Percentiles rank a stretch among this genome's conserved stretches.
Conservation (phyloP, 208 protist species). For the Leishmania aethiopica region DNA sequence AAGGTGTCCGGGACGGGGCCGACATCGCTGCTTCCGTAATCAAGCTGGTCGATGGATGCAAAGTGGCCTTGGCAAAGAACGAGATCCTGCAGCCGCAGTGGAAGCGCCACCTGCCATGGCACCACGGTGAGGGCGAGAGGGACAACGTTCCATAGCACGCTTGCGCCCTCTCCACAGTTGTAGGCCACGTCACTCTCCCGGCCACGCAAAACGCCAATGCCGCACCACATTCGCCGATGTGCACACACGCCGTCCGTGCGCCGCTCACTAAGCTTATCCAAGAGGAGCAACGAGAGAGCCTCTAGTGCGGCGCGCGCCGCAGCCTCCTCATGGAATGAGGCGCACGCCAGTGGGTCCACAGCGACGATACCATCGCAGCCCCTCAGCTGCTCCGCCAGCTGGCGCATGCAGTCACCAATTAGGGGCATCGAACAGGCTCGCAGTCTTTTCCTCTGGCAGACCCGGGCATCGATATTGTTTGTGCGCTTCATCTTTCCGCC, state of each 20-base stretch:
- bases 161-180: background rate
- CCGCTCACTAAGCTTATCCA: background rate
- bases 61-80: slow-evolving; percentile 11
- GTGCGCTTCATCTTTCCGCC: background rate
- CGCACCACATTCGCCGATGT: slow-evolving; percentile 3
- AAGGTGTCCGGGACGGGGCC: slow-evolving; percentile 17
- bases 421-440: background rate
- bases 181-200: background rate
- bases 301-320: background rate
- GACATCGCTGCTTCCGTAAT: slow-evolving; percentile 6
- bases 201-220: slow-evolving; percentile 6
- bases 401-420: slow-evolving; percentile 1
- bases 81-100: background rate
- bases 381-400: slow-evolving; percentile 1
- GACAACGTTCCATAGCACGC: slow-evolving; percentile 6
- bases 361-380: background rate
- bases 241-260: background rate
- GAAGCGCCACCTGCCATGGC: slow-evolving; percentile 1
- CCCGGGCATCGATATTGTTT: background rate
- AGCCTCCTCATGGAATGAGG: background rate
- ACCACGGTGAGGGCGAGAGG: slow-evolving; percentile 2
- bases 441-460: background rate
- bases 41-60: slow-evolving; percentile 4
- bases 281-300: slow-evolving; percentile 11
- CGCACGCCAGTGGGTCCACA: slow-evolving; percentile 8